Conservation (phyloP, 768 basidiomycete genomes). For the Glaciozyma antarctica region DNA sequence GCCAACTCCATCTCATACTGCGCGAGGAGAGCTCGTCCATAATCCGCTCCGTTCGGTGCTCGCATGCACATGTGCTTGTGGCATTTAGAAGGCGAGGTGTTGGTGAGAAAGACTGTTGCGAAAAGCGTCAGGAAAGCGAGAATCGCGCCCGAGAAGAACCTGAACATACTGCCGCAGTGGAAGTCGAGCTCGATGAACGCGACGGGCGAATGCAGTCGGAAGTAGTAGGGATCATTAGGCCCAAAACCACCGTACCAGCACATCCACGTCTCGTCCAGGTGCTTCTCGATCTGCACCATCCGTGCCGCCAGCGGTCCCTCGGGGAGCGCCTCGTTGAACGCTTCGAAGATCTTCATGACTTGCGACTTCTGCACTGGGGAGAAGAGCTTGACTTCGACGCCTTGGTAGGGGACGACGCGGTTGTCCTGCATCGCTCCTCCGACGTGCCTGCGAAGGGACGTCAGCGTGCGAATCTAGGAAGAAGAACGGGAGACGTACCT, state of each 20-base stretch:
- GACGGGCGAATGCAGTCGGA: constrained; percentile 35
- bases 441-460: constrained; percentile 25
- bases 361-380: constrained; percentile 28
- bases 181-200: constrained; percentile 38
- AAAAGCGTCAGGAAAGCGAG: not conserved
- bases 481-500: not conserved
- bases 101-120: constrained; percentile 35
- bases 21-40: constrained; percentile 34
- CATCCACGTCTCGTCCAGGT: constrained; percentile 34
- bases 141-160: no score
- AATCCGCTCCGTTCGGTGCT: constrained; percentile 35
- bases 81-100: constrained; percentile 37
- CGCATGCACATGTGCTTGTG: constrained; percentile 37
- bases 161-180: constrained; percentile 36
- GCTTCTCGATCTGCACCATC: not conserved
- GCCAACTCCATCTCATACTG: constrained; percentile 20
- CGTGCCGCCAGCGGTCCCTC: constrained; percentile 24
- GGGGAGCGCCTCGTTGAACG: constrained; percentile 36
- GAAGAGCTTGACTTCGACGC: constrained; percentile 30
- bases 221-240: constrained; percentile 37
- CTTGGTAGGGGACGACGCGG: constrained; percentile 35
- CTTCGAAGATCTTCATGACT: constrained; percentile 28
- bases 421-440: constrained; percentile 37
- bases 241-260: constrained; percentile 36
- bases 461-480: no score